Percentiles rank a stretch among this genome's conserved stretches.
Conservation (phyloP, 164 flowering plant genomes). For the Liquidambar formosana region DNA sequence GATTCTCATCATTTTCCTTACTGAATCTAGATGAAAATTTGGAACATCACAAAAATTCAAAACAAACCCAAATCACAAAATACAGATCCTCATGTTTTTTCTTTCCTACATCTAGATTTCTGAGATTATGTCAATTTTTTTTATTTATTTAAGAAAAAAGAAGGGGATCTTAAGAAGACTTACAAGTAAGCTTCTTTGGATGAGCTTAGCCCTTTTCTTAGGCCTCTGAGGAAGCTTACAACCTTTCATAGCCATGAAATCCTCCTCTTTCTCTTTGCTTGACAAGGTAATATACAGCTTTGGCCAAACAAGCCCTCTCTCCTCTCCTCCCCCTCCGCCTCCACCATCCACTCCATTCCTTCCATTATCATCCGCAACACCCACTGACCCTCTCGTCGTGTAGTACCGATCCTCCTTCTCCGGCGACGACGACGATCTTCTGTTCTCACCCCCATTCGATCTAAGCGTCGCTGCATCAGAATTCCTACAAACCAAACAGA, state of each 20-base stretch:
- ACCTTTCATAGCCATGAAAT: slow-evolving; percentile 74
- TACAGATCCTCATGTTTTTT: too few relatives aligned
- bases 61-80: too few relatives aligned
- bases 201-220: slow-evolving; percentile 65
- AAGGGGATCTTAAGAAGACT: too few relatives aligned
- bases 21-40: too few relatives aligned
- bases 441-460: slow-evolving; percentile 12
- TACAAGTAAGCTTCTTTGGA: slow-evolving; percentile 65
- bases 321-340: slow-evolving; percentile 13
- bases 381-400: slow-evolving; percentile 31
- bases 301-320: slow-evolving; percentile 55
- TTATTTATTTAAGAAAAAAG: too few relatives aligned
- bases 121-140: too few relatives aligned
- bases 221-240: slow-evolving; percentile 81
- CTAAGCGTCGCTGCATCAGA: slow-evolving; percentile 22
- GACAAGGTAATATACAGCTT: slow-evolving; percentile 55
- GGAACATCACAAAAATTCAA: too few relatives aligned
- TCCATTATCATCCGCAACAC: slow-evolving; percentile 6
- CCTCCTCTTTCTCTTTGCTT: slow-evolving; percentile 82
- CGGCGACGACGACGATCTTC: slow-evolving; percentile 23
- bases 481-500: slow-evolving; percentile 23
- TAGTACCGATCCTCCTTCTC: slow-evolving; percentile 38
- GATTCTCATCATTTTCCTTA: too few relatives aligned
- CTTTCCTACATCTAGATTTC: too few relatives aligned
- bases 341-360: background rate